A percentile compares a stretch with the other conserved stretches of the same genome.
These are phyloP conservation scores for Alternaria sp. DNA, from an alignment of 2,329 filamentous ascomycete species.

Conservation along the genomic window DNA sequence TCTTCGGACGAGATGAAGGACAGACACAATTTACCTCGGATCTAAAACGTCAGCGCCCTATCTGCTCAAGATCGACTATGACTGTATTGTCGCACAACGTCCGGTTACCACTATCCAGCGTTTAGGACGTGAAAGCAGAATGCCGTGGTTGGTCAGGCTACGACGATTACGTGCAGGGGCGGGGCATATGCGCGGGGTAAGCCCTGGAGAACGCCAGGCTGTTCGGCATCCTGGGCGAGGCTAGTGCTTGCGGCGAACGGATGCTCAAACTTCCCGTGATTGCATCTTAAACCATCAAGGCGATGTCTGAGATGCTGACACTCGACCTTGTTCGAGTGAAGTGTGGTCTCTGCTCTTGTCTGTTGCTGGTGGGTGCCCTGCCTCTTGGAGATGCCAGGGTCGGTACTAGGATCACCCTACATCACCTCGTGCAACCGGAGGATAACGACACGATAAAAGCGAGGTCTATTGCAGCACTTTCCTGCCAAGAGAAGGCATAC, in stretches of 20 bases:
- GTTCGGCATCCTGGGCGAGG: not conserved
- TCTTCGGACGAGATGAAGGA: not conserved
- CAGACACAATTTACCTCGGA: conserved; percentile 10
- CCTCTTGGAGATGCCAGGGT: too few species aligned
- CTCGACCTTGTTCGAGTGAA: too few species aligned
- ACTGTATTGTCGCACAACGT: conserved; percentile 1
- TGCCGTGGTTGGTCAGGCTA: conserved; percentile 9
- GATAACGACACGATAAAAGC: too few species aligned
- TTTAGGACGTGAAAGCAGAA: not conserved
- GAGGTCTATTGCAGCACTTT: too few species aligned
- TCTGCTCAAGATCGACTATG: not conserved
- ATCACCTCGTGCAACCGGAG: too few species aligned
- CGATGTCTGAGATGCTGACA: not conserved
- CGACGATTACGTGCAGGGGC: not conserved
- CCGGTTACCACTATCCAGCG: conserved; percentile 3
- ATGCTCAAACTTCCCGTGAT: not conserved
- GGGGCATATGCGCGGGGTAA: conserved; percentile 6
- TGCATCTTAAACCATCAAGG: not conserved
- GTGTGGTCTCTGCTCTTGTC: too few species aligned
- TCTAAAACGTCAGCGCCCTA: not conserved
- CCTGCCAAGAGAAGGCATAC: too few species aligned
- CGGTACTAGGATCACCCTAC: too few species aligned
- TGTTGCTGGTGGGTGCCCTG: too few species aligned
- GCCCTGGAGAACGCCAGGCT: not conserved
- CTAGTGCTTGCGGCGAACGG: not conserved